Evolutionary conservation across 257 asterid species (phyloP), one percentile per base, ranked within the genome.

Genomic region (Ophiorrhiza pumila): DNA sequence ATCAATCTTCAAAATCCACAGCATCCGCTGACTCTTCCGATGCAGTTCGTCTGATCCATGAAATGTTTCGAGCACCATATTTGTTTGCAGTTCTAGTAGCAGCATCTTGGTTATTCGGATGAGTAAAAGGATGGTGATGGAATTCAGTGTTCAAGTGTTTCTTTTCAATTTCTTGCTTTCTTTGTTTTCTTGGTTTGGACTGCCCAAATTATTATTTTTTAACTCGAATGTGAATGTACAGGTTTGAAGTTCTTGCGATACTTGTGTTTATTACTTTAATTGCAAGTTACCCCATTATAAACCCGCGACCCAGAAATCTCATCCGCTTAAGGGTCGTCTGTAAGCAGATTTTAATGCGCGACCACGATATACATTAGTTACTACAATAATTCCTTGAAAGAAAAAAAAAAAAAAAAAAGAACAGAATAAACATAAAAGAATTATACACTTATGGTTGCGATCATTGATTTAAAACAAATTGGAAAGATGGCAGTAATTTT

Each of bases 11-110:
- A 1, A 55, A 47, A 46, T 64, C 77, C 15, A 69, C 79, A 8
- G 62, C 58, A 23, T 31, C 61, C 27, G 57, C 66, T 29, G 70
- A 71, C 65, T 72, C 86, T 69, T 86, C 88, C 27, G 69, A 57
- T 53, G 84, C 82, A 42, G 41, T 35, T 42, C 42, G 53, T 59
- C 53, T 43, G 25, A 37, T 68, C 12, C 34, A n/a, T 37, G 23
- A 29, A 72, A 45, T 29, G 37, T 29, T 14, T n/a, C 80, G 72
- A 59, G 76, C 70, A 42, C 49, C 72, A 64, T 47, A 78, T 1
- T 35, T 27, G 42, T 41, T 70, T 43, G 61, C 55, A 34, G 79
- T n/a, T 27, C 70, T 73, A 23, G 74, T 73, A 23, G 74, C 74
- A 20, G 65, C 56, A n/a, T 20, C 60, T 32, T 68, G 43, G 72